Base-by-base conservation (phyloP, 371 early-diverging fungal genomes). In the Syncephalastrum racemosum region DNA sequence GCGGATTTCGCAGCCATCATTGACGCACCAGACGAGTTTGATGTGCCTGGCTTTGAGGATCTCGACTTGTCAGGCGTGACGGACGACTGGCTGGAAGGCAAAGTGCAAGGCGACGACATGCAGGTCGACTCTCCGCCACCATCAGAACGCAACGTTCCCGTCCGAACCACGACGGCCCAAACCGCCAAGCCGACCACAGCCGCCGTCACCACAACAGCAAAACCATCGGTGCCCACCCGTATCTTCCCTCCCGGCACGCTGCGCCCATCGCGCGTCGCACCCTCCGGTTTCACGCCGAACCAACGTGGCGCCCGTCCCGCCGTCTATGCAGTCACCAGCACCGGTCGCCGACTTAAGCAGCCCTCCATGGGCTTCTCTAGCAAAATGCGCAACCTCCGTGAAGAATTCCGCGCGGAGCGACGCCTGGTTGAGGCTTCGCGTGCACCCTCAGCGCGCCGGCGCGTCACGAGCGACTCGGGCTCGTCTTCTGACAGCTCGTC, bases 341-440 rank as follows among this genome's bases (percentile, higher is more conserved):
- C 66, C 2, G 79, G 79, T 4, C 64, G 75, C 1, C 68, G 67
- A 20, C 49, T 79, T 8, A 58, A 54, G 27, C 71, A 67, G 4
- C 79, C 79, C 2, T 47, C 73, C 12, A 74, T 74, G 70, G 78
- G 78, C 12, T 74, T 74, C 40, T 68, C 76, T 2, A 31, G 12
- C 10, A 74, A 71, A 24, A 46, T 77, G 19, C 59, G 66, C 25
- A 63, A 53, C 6, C 16, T 78, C 41, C 49, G 73, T 14, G 68
- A 68, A 31, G 75, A 75, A 43, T 64, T 66, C 47, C 49, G 50
- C 14, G 71, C 73, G 2, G 73, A 73, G 36, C 68, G 64, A 6
- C 60, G 67, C 4, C 23, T 77, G 18, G 56, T 62, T 43, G 71
- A 71, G 1, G 63, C 77, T 20, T 63, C 64, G 1, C 66, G 69